Evolutionary conservation across 2,329 filamentous ascomycete species (phyloP).

Genomic region (Fusarium sp.): DNA sequence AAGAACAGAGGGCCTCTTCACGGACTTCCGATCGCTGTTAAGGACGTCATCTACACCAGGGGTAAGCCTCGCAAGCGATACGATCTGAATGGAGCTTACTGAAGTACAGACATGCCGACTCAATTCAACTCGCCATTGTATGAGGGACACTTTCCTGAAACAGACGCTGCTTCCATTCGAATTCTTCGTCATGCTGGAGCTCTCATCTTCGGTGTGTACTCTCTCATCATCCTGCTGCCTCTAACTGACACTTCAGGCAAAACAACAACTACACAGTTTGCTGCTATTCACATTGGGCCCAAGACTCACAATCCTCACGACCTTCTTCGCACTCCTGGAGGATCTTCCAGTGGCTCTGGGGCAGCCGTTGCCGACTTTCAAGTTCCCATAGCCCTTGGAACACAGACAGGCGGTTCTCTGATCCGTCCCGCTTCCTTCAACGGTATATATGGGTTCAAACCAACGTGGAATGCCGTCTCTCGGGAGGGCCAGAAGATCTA

Average conservation of each 20-base stretch:
- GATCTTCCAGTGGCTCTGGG: slow-evolving; percentile 75
- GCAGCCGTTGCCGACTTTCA: slow-evolving; percentile 75
- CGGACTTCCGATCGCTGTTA: slow-evolving; percentile 67
- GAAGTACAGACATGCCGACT: slow-evolving; percentile 64
- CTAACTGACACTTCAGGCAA: slow-evolving; percentile 29
- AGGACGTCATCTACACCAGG: slow-evolving; percentile 70
- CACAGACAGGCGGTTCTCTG: slow-evolving; percentile 73
- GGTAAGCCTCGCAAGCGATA: slow-evolving; percentile 46
- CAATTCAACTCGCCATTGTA: slow-evolving; percentile 68
- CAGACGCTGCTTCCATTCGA: slow-evolving; percentile 65
- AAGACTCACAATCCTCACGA: slow-evolving; percentile 74
- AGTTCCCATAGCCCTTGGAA: slow-evolving; percentile 69
- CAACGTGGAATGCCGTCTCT: slow-evolving; percentile 72
- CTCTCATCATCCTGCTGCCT: not conserved
- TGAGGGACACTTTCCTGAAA: slow-evolving; percentile 53
- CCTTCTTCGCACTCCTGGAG: slow-evolving; percentile 70
- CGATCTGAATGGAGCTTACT: not conserved
- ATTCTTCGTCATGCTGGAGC: slow-evolving; percentile 66
- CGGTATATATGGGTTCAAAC: slow-evolving; percentile 74
- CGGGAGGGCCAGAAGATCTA: slow-evolving; percentile 71
- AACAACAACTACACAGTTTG: slow-evolving; percentile 71
- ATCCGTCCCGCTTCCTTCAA: slow-evolving; percentile 74
- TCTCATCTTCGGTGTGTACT: slow-evolving; percentile 58
- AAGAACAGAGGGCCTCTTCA: slow-evolving; percentile 65
- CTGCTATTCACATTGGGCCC: slow-evolving; percentile 64